phyloP scores from a whole-genome alignment of 352 stramenopile genomes.

The Pythium aquatile region DNA sequence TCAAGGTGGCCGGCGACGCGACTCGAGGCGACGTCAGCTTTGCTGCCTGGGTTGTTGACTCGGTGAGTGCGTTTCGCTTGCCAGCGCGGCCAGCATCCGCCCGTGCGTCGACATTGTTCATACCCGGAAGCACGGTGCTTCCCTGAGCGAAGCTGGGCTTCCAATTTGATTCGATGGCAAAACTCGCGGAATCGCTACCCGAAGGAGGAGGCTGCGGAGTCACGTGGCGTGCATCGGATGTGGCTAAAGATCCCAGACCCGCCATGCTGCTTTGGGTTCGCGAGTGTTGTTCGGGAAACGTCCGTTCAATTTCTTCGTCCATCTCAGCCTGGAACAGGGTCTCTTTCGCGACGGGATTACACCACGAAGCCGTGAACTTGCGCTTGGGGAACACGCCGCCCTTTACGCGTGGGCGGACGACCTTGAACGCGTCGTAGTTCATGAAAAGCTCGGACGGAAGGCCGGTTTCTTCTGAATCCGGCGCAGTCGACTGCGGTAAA shows the following conservation, averaged over 20 bases:
- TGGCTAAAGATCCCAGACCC: constrained; percentile 10
- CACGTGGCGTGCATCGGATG: background rate
- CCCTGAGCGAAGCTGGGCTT: constrained; percentile 9
- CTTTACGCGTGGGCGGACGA: constrained; percentile 45
- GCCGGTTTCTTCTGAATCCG: constrained; percentile 26
- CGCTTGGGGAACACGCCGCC: constrained; percentile 54
- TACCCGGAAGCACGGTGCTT: background rate
- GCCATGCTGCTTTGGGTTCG: background rate
- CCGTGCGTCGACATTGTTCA: background rate
- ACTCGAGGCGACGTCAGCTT: constrained; percentile 16
- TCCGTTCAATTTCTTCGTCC: constrained; percentile 27
- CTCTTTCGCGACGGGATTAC: constrained; percentile 53
- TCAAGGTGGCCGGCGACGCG: background rate
- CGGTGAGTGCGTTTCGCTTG: constrained; percentile 1
- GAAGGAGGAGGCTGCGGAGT: background rate
- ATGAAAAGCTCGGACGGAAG: constrained; percentile 64
- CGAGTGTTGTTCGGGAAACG: constrained; percentile 19
- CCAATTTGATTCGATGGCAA: background rate
- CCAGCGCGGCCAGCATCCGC: background rate
- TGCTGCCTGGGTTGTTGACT: background rate
- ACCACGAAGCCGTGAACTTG: constrained; percentile 71
- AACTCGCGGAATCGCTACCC: background rate
- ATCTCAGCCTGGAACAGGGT: constrained; percentile 17
- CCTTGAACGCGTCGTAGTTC: constrained; percentile 65
- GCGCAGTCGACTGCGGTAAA: constrained; percentile 35